These are phyloP conservation scores for Fulvia fulva DNA, from an alignment of 2,329 filamentous ascomycete genomes.

Conservation along the genomic window DNA sequence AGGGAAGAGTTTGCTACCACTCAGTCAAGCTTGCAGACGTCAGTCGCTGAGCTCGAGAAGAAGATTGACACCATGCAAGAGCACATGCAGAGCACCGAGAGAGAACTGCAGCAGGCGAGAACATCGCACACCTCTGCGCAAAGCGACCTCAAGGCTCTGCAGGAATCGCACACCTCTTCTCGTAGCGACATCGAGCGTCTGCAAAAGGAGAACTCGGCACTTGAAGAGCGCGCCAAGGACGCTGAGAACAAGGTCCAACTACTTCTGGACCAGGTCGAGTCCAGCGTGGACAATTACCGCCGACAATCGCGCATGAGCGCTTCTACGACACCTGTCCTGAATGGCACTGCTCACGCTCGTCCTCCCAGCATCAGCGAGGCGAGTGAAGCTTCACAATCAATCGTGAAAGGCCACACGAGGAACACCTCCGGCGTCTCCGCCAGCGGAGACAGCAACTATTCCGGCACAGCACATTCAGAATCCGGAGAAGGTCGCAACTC, in stretches of 20 bases:
- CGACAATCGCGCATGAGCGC: slow-evolving; percentile 57
- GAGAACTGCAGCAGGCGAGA: slow-evolving; percentile 66
- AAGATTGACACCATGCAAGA: slow-evolving; percentile 65
- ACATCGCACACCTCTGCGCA: slow-evolving; percentile 41
- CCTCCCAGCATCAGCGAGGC: slow-evolving; percentile 29
- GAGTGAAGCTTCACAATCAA: slow-evolving; percentile 32
- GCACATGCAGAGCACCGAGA: slow-evolving; percentile 63
- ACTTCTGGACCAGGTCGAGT: slow-evolving; percentile 89
- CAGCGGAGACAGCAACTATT: slow-evolving; percentile 56
- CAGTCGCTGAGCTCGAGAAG: slow-evolving; percentile 64
- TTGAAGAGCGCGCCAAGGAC: slow-evolving; percentile 81
- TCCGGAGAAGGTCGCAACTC: slow-evolving; percentile 32
- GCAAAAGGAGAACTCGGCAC: slow-evolving; percentile 72
- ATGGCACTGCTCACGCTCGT: slow-evolving; percentile 41
- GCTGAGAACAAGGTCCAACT: slow-evolving; percentile 91
- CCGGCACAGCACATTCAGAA: slow-evolving; percentile 28
- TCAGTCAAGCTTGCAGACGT: slow-evolving; percentile 64
- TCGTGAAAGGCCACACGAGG: slow-evolving; percentile 47
- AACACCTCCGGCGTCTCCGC: slow-evolving; percentile 50
- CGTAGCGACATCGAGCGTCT: slow-evolving; percentile 73
- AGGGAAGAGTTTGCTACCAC: slow-evolving; percentile 65
- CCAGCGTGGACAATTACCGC: slow-evolving; percentile 90
- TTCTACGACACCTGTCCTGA: slow-evolving; percentile 28
- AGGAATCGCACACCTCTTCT: slow-evolving; percentile 38
- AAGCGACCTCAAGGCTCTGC: slow-evolving; percentile 53